phyloP scores from a whole-genome alignment of 306 rosid genomes.

The Acacia confusa region DNA sequence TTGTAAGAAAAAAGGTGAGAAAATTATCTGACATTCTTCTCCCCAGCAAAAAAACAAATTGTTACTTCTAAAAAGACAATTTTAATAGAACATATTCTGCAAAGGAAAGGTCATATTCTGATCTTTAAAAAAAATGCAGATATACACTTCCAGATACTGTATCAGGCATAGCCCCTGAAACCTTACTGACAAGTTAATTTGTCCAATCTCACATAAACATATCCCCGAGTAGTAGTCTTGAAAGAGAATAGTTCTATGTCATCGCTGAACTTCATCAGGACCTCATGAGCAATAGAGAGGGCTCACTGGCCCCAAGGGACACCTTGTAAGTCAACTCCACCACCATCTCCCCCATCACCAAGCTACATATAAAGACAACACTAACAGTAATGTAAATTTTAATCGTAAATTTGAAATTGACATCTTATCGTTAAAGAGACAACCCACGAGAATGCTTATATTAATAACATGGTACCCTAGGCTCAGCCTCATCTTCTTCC shows the following conservation, averaged over 20 bases:
- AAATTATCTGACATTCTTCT: background rate
- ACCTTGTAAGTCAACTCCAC: conserved; percentile 74
- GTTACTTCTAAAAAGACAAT: background rate
- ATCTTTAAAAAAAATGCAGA: conserved; percentile 10
- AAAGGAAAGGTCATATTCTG: background rate
- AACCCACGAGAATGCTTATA: conserved; percentile 11
- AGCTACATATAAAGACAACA: conserved; percentile 42
- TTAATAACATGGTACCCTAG: conserved; percentile 51
- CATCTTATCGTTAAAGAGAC: conserved; percentile 2
- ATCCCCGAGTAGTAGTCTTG: conserved; percentile 80
- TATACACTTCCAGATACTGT: conserved; percentile 3
- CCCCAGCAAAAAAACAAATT: background rate
- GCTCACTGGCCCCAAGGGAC: conserved; percentile 81
- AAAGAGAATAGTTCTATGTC: conserved; percentile 75
- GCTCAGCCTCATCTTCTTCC: conserved; percentile 60
- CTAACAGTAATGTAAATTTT: conserved; percentile 21
- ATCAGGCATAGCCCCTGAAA: conserved; percentile 26
- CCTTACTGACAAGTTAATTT: conserved; percentile 68
- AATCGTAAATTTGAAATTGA: conserved; percentile 20
- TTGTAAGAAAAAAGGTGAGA: background rate
- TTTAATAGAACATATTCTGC: background rate
- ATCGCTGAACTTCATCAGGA: conserved; percentile 52
- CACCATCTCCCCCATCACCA: conserved; percentile 90
- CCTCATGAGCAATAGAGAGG: conserved; percentile 66
- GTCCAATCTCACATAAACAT: conserved; percentile 82